Conservation (phyloP, 1,139 yeast genomes). For the Yamadazyma songkhlaensis region DNA sequence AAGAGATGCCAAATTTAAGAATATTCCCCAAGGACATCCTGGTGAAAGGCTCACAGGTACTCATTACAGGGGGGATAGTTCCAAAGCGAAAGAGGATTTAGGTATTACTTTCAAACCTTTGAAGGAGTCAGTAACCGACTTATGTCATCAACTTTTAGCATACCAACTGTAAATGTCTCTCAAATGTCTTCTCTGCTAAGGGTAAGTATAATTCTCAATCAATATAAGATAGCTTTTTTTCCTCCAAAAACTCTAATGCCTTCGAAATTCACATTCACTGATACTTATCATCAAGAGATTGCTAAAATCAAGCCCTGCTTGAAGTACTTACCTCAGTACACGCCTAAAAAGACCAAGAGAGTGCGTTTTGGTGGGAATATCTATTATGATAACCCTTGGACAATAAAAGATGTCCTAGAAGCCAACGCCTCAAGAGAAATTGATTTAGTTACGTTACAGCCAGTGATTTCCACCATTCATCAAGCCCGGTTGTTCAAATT, state of each 20-base stretch:
- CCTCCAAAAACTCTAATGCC: too few species aligned
- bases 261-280: background rate
- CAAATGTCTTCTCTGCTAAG: too few species aligned
- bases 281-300: background rate
- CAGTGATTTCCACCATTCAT: too few species aligned
- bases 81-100: constrained; percentile 17
- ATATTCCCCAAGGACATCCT: constrained; percentile 20
- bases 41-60: constrained; percentile 19
- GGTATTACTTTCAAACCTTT: constrained; percentile 29
- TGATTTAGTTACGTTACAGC: too few species aligned
- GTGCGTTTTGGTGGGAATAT: background rate
- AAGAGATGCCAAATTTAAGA: constrained; percentile 9
- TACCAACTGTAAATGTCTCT: background rate
- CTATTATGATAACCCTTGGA: background rate
- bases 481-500: too few species aligned
- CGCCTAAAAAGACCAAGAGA: background rate
- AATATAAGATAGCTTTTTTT: too few species aligned
- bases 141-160: constrained; percentile 31
- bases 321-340: too few species aligned
- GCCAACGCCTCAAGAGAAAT: background rate
- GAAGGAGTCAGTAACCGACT: constrained; percentile 34
- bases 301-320: too few species aligned
- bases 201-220: too few species aligned
- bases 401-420: background rate
- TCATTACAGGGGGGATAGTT: constrained; percentile 20